Evolutionary conservation across 305 asterid species (phyloP), one percentile per base, ranked within the genome.

Genomic region (Solanum hybrid): DNA sequence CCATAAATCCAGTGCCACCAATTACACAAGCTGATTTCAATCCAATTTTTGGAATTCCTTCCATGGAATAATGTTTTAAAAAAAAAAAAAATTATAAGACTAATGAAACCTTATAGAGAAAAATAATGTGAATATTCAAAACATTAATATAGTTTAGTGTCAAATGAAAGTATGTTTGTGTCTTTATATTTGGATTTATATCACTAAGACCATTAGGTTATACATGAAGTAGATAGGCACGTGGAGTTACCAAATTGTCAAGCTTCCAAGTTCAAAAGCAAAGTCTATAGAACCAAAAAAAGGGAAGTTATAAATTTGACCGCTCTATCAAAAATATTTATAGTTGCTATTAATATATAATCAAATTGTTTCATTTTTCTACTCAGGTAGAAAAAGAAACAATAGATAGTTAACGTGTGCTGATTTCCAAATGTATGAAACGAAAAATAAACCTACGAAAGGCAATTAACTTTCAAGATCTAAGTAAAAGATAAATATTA

Each of bases 1-100:
- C 92, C 87, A 91, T 29, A 35, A 78, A 91, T 35, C 93, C 91
- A 35, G 89, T 36, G 78, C 93, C 93, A 12, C 93, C 93, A 77
- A 90, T 73, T 29, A 56, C 69, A 56, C 69, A 56, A 56, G 90
- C 92, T 31, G 86, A 87, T 81, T 84, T 91, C 22, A 64, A 78
- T n/a, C 75, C 87, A 38, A 31, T 78, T 34, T n/a, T 15, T 32
- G 45, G 29, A 35, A 60, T 14, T 7, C 81, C 90, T 69, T 79
- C 90, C 90, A 90, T 90, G 75, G 56, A 12, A 40, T 19, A 22
- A 24, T 19, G 26, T 88, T 42, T 56, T 56, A 3, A 1, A 0
- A 56, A 56, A 7, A 4, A 0, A 56, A 56, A 17, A 17, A 56
- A 56, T 56, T 37, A n/a, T 37, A 26, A 37, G 60, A 37, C 85